phyloP scores from a whole-genome alignment of 768 basidiomycete species.

The Russula griseocarnosa region DNA sequence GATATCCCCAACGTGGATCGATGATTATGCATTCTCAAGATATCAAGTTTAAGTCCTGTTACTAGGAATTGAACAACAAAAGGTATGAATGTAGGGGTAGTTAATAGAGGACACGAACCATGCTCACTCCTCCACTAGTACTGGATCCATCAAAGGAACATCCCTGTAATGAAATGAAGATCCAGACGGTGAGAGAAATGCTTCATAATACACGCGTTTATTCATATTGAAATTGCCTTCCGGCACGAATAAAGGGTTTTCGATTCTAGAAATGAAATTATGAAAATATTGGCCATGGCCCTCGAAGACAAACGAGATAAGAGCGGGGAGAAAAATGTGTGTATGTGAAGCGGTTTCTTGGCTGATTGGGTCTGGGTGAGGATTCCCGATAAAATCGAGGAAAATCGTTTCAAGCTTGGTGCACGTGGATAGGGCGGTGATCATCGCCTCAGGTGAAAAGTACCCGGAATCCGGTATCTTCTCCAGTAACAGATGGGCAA shows the following conservation, averaged over 20 bases:
- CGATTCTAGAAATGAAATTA: not conserved
- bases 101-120: too few species aligned
- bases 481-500: conserved; percentile 1
- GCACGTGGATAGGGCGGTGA: not conserved
- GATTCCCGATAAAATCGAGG: not conserved
- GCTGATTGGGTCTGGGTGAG: not conserved
- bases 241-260: not conserved
- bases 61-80: too few species aligned
- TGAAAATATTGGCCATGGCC: not conserved
- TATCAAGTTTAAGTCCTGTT: too few species aligned
- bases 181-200: not conserved
- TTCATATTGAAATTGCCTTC: not conserved
- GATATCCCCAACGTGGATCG: too few species aligned
- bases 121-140: not conserved
- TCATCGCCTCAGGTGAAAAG: conserved; percentile 5
- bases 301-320: not conserved
- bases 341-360: not conserved
- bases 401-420: not conserved
- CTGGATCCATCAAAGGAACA: not conserved
- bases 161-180: not conserved
- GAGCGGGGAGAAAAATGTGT: not conserved
- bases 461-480: conserved; percentile 7
- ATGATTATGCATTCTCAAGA: too few species aligned
- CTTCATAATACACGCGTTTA: not conserved
- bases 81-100: too few species aligned